A percentile compares a stretch with the other conserved stretches of the same genome.
Evolutionary conservation across 2,329 filamentous ascomycete genomes (phyloP).

Genomic region (Penicillium sp.): DNA sequence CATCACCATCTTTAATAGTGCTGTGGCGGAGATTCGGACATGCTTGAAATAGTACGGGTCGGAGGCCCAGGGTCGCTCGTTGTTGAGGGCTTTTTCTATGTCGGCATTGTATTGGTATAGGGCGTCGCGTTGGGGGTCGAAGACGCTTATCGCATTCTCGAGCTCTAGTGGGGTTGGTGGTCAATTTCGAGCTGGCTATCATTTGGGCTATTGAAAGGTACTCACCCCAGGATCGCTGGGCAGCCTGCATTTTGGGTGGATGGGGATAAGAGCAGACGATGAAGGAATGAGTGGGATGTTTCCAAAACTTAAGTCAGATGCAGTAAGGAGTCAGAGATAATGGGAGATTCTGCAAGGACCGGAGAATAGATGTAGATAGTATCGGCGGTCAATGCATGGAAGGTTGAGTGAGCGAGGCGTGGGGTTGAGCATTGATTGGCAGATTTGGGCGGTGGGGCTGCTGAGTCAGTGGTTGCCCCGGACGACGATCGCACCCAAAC

Average conservation of each 20-base stretch:
- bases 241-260: constrained; percentile 49
- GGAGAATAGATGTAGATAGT: constrained; percentile 5
- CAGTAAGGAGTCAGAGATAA: constrained; percentile 6
- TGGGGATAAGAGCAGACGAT: not conserved
- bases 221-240: constrained; percentile 60
- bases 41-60: constrained; percentile 87
- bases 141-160: constrained; percentile 77
- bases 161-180: constrained; percentile 60
- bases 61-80: constrained; percentile 67
- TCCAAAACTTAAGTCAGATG: constrained; percentile 2
- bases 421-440: constrained; percentile 20
- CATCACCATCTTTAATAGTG: constrained; percentile 98
- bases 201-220: constrained; percentile 9
- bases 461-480: constrained; percentile 38
- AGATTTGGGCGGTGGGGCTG: constrained; percentile 30
- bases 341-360: constrained; percentile 12
- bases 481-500: constrained; percentile 32
- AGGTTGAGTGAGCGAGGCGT: constrained; percentile 23
- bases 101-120: constrained; percentile 78
- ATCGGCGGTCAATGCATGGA: constrained; percentile 5
- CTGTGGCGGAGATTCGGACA: constrained; percentile 88
- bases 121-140: constrained; percentile 82
- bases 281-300: not conserved
- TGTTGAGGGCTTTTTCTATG: constrained; percentile 63
- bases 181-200: constrained; percentile 3